Evolutionary conservation across 495 filamentous ascomycete genomes (phyloP).

Genomic region (Penicillium canescens): DNA sequence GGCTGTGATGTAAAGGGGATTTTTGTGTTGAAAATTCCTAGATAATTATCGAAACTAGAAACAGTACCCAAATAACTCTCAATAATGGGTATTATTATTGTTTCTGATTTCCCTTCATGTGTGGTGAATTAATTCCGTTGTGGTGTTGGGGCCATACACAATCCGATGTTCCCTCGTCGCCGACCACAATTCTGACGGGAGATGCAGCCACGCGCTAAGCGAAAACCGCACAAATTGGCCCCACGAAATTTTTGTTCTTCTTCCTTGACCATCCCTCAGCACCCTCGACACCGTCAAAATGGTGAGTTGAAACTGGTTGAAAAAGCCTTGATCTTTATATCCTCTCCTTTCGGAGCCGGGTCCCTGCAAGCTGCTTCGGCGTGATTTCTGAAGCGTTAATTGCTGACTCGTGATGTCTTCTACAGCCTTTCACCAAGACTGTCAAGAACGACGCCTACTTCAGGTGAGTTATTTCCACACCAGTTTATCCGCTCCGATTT

Average conservation of each 20-base stretch:
- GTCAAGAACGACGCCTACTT: conserved; percentile 98
- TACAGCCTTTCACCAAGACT: conserved; percentile 88
- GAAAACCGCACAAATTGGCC: conserved; percentile 46
- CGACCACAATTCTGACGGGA: conserved; percentile 39
- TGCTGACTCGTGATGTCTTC: conserved; percentile 82
- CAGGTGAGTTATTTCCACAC: conserved; percentile 61
- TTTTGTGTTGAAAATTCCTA: neutral
- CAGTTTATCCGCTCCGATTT: conserved; percentile 9
- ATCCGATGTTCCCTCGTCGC: conserved; percentile 34
- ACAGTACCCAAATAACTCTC: too few species aligned
- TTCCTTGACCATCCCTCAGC: conserved; percentile 31
- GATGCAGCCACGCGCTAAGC: conserved; percentile 49
- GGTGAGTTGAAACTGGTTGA: conserved; percentile 45
- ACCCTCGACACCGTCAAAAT: conserved; percentile 46
- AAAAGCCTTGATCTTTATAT: conserved; percentile 15
- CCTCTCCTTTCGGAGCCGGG: conserved; percentile 48
- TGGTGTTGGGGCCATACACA: neutral
- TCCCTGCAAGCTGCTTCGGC: conserved; percentile 98
- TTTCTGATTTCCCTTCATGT: conserved; percentile 2
- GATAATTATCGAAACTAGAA: neutral
- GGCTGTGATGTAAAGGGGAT: conserved; percentile 25
- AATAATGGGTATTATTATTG: neutral
- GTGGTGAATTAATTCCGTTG: neutral
- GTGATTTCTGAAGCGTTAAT: conserved; percentile 90
- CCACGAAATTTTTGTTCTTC: conserved; percentile 31